phyloP scores from a whole-genome alignment of 73 alveolate genomes.

The Symbiodinium pilosum region DNA sequence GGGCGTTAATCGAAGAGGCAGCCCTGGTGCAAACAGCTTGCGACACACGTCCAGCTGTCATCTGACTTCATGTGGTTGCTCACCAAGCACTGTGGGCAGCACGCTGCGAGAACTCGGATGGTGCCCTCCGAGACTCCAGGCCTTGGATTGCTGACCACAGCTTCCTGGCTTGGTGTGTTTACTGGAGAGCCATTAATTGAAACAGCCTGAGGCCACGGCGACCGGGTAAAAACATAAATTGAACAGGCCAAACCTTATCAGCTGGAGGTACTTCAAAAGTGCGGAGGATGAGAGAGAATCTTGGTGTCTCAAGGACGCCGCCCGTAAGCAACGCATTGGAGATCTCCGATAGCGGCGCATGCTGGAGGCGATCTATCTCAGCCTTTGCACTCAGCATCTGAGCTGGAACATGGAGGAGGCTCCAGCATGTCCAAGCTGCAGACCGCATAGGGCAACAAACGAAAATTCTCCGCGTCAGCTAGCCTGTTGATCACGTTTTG shows the following conservation, averaged over 20 bases:
- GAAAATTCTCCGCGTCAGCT: conserved; percentile 50
- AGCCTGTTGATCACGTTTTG: conserved; percentile 8
- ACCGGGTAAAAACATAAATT: conserved; percentile 54
- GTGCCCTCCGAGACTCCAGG: conserved; percentile 89
- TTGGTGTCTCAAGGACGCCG: neutral
- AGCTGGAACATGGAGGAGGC: neutral
- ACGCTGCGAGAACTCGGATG: conserved; percentile 69
- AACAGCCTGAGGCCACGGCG: conserved; percentile 24
- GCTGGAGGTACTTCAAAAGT: neutral
- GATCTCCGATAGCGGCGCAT: conserved; percentile 67
- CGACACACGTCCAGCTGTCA: too few relatives aligned
- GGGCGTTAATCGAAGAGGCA: conserved; percentile 46
- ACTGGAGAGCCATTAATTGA: neutral
- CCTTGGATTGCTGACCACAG: neutral
- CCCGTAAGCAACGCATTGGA: conserved; percentile 68
- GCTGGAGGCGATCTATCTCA: conserved; percentile 77
- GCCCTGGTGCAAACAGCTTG: neutral
- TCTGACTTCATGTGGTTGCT: too few relatives aligned
- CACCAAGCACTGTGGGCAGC: neutral
- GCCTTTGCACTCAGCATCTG: neutral
- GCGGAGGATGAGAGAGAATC: neutral
- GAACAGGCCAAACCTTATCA: conserved; percentile 32
- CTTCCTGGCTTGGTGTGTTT: too few relatives aligned
- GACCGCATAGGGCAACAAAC: conserved; percentile 44
- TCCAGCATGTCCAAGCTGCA: neutral